A percentile compares a stretch with the other conserved stretches of the same genome.
Conservation (phyloP, 2,329 filamentous ascomycete genomes). For the Claviceps paspali region DNA sequence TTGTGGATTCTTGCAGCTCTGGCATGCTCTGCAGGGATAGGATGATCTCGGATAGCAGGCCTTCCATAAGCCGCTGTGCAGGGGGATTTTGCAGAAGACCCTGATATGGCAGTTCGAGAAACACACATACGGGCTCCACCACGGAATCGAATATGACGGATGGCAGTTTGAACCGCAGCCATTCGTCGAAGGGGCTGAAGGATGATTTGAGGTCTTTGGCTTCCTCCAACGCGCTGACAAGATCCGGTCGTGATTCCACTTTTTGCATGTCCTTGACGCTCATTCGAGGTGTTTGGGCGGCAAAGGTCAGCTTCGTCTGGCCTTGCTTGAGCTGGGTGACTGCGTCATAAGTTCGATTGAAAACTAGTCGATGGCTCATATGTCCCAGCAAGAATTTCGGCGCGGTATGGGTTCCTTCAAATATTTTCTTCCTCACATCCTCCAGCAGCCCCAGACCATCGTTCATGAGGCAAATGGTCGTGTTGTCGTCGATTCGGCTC, state of each 20-base stretch:
- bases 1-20: conserved; percentile 49
- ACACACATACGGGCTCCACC: conserved; percentile 66
- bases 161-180: conserved; percentile 63
- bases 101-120: conserved; percentile 64
- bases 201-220: conserved; percentile 11
- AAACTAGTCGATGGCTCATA: conserved; percentile 31
- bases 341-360: conserved; percentile 23
- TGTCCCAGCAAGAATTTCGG: conserved; percentile 66
- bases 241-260: conserved; percentile 9
- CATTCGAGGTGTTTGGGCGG: conserved; percentile 7
- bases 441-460: conserved; percentile 79
- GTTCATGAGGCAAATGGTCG: conserved; percentile 61
- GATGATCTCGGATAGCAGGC: conserved; percentile 60
- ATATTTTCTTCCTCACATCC: conserved; percentile 54
- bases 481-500: conserved; percentile 50
- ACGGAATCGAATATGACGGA: conserved; percentile 61
- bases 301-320: conserved; percentile 16
- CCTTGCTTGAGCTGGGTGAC: conserved; percentile 22
- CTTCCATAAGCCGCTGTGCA: conserved; percentile 49
- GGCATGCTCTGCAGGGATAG: conserved; percentile 58
- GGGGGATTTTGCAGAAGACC: conserved; percentile 52
- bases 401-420: conserved; percentile 45
- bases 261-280: conserved; percentile 8
- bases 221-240: conserved; percentile 11
- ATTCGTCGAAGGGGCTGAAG: conserved; percentile 19